Evolutionary conservation across 495 filamentous ascomycete species (phyloP), one percentile per base, ranked within the genome.

Genomic region (Neurospora tetraspora): DNA sequence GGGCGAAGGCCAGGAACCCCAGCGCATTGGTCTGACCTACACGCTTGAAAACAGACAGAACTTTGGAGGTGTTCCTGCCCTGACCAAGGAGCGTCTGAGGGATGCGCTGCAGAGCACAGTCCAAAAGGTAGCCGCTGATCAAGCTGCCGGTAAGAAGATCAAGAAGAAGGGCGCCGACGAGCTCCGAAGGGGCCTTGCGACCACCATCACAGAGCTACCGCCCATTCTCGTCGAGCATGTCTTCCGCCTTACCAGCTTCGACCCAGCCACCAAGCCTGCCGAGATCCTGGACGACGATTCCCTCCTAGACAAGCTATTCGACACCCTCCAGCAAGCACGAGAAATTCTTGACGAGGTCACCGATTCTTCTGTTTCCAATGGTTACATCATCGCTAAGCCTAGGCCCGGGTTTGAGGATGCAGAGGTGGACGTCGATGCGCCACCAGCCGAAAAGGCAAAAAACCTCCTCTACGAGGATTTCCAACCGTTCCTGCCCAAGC

Each of bases 381-480:
- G 96, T 0, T 98, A 94, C 79, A 98, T 99, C 71, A 86, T 99
- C 71, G 94, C 94, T 3, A 97, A 94, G 80, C 73, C 69, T 76
- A 87, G 71, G 74, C 83, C 76, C 18, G 72, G 45, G 31, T 71
- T 72, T 8, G 27, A 53, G 12, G 69, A 73, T 11, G 27, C 53
- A 18, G 53, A 65, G 53, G 7, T 34, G 27, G 27, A 34, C 27
- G 27, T 65, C 68, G 36, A 71, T 65, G 53, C 53, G 27, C 53
- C 53, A 65, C 76, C 37, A 31, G 23, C 76, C 68, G 77, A 84
- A 68, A 80, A 85, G 59, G 80, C 81, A 10, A 83, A 84, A 71
- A 79, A 80, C 20, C 76, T 96, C 5, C 80, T 97, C 12, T 99
- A 98, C 76, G 92, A 97, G 70, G 96, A 99, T 74, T 98, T 97